Evolutionary conservation across 305 asterid species (phyloP), one percentile per base, ranked within the genome.

Genomic region (Fraxinus platypoda): DNA sequence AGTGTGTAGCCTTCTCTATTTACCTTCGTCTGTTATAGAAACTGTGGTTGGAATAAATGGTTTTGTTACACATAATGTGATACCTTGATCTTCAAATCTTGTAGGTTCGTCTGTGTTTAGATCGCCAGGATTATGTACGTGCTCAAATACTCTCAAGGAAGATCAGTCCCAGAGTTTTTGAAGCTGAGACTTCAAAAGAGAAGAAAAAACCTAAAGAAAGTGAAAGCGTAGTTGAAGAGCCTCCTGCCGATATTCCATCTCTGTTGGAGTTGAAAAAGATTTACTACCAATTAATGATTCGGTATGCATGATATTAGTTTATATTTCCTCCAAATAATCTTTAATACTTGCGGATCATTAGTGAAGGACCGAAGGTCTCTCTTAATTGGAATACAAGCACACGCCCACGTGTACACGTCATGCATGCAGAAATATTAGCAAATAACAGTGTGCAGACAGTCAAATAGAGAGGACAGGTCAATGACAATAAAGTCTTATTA

Each of bases 101-200:
- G 78, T 85, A 95, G 99, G 98, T 95, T 35, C 97, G 99, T 82
- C 87, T 95, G 82, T 95, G 99, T 87, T 89, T 95, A 83, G 98
- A 95, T 81, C 95, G 95, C 83, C 91, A 90, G 83, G 99, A 95
- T 84, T 94, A 90, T 86, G 97, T 94, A 15, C 97, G 99, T 38
- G 99, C 98, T n/a, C 99, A 94, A 84, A 94, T 95, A 85, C 98
- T 95, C 77, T 93, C 99, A 1, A 90, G 98, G 85, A 95, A 93
- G 94, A 94, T 95, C 80, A 95, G 97, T 85, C 92, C 99, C 33
- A 91, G 95, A 86, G 99, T 94, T 84, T 95, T 95, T 87, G 97
- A 95, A 87, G 95, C 90, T 82, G 99, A 93, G 84, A 41, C 92
- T 35, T 87, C 97, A 2, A 94, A 95, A 86, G 99, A 95, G 75